Evolutionary conservation across 2,329 filamentous ascomycete species (phyloP).

Genomic region (Aspergillus brasiliensis): DNA sequence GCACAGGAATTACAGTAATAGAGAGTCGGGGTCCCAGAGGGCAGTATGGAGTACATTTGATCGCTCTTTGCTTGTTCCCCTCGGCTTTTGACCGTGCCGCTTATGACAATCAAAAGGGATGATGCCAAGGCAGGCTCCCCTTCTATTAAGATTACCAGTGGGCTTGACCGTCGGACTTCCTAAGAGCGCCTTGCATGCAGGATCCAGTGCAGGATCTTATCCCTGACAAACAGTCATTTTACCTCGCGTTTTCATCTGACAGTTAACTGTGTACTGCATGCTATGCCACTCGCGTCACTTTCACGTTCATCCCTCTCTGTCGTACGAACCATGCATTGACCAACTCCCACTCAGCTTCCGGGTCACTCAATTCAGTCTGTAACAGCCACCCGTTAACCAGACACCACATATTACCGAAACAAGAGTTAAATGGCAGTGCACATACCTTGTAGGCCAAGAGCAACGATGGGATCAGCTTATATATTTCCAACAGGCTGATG

Average conservation of each 20-base stretch:
- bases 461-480: constrained; percentile 60
- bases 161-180: neutral
- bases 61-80: neutral
- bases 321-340: constrained; percentile 58
- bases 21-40: neutral
- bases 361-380: constrained; percentile 21
- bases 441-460: constrained; percentile 33
- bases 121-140: neutral
- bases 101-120: neutral
- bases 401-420: neutral
- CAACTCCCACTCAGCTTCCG: constrained; percentile 22
- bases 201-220: neutral
- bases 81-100: neutral
- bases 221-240: neutral
- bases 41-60: neutral
- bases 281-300: neutral
- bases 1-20: neutral
- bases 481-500: constrained; percentile 58
- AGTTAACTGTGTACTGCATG: neutral
- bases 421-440: neutral
- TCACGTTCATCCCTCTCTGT: constrained; percentile 29
- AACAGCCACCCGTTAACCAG: neutral
- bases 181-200: neutral
- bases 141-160: neutral
- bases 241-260: neutral